Evolutionary conservation across 2,329 filamentous ascomycete species (phyloP).

Genomic region (Exophiala aquamarina): DNA sequence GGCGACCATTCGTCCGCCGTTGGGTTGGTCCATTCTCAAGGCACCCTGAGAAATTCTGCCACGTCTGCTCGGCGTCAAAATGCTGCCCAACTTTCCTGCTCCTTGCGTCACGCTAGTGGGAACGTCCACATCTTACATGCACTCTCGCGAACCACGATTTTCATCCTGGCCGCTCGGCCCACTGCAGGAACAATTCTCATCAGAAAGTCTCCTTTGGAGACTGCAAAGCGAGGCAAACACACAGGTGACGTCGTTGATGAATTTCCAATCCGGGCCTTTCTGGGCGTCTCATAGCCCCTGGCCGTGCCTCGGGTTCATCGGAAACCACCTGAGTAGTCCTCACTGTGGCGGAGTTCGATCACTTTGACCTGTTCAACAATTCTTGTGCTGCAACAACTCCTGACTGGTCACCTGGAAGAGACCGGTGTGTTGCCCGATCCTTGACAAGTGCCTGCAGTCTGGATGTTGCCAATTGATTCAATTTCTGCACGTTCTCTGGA

Average conservation of each 20-base stretch:
- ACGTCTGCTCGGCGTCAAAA: slow-evolving; percentile 18
- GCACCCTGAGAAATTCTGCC: slow-evolving; percentile 25
- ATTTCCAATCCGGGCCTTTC: background rate
- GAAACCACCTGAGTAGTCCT: background rate
- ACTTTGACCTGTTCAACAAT: slow-evolving; percentile 35
- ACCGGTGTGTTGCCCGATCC: slow-evolving; percentile 32
- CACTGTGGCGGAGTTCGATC: slow-evolving; percentile 13
- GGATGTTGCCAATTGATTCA: slow-evolving; percentile 38
- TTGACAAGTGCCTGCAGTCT: slow-evolving; percentile 40
- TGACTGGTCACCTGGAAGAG: slow-evolving; percentile 35
- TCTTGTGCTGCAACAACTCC: slow-evolving; percentile 44
- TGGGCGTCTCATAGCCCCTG: too few relatives aligned
- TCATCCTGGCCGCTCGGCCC: slow-evolving; percentile 5
- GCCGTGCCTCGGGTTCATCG: slow-evolving; percentile 5
- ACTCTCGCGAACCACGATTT: slow-evolving; percentile 18
- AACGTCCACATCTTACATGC: slow-evolving; percentile 19
- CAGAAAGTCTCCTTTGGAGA: background rate
- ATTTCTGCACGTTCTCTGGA: slow-evolving; percentile 28
- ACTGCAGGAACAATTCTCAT: slow-evolving; percentile 18
- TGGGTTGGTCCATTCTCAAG: slow-evolving; percentile 18
- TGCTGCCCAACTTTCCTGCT: slow-evolving; percentile 22
- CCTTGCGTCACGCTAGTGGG: slow-evolving; percentile 17
- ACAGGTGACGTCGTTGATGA: slow-evolving; percentile 11
- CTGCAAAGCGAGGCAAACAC: slow-evolving; percentile 3
- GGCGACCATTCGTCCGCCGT: slow-evolving; percentile 16